Conservation (phyloP, 371 early-diverging fungal genomes). For the Globomyces sp. region DNA sequence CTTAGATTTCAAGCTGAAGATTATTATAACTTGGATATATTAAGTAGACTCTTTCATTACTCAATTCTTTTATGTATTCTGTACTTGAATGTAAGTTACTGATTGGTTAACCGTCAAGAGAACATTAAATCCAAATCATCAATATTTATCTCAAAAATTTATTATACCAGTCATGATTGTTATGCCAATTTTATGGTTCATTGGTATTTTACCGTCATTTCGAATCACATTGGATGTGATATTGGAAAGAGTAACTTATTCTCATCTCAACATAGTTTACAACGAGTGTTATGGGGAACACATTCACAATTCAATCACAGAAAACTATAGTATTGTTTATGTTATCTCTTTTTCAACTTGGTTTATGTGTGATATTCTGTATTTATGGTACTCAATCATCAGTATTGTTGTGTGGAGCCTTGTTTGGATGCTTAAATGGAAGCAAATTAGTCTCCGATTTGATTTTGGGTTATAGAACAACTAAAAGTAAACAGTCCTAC, state of each 20-base stretch:
- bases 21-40: conserved; percentile 21
- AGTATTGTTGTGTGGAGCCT: background rate
- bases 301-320: background rate
- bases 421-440: no score
- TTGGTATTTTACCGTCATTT: conserved; percentile 17
- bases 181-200: background rate
- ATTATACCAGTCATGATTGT: background rate
- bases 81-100: no score
- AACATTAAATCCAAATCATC: no score
- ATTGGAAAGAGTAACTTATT: background rate
- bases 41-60: background rate
- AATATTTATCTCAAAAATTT: no score
- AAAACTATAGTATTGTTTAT: background rate
- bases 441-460: background rate
- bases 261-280: no score
- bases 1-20: conserved; percentile 29
- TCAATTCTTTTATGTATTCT: background rate
- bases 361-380: background rate
- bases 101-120: no score
- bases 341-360: background rate
- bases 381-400: background rate
- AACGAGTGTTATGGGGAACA: no score
- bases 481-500: conserved; percentile 11
- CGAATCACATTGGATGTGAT: conserved; percentile 21
- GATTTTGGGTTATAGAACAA: background rate